Evolutionary conservation across 1,139 yeast species (phyloP).

Genomic region (Taphrina flavorubra): DNA sequence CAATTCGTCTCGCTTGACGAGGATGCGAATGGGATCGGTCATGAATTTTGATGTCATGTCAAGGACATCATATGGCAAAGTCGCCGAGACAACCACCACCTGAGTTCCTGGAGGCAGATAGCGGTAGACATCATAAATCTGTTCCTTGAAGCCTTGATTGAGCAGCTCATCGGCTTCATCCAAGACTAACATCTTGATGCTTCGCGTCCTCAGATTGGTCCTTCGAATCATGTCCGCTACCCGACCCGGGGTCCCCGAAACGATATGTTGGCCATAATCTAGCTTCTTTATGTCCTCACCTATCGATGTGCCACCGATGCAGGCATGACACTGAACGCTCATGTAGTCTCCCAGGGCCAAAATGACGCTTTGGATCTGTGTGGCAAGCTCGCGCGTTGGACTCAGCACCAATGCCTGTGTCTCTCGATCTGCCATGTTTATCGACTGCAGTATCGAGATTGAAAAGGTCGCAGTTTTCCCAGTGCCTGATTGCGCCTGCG

Average conservation of each 20-base stretch:
- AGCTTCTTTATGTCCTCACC: constrained; percentile 91
- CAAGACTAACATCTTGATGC: constrained; percentile 93
- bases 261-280: constrained; percentile 91
- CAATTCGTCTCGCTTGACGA: constrained; percentile 97
- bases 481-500: constrained; percentile 99
- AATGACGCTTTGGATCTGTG: constrained; percentile 96
- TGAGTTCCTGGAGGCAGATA: constrained; percentile 93
- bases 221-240: constrained; percentile 97
- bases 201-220: constrained; percentile 84
- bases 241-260: constrained; percentile 99
- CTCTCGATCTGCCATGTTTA: constrained; percentile 58
- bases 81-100: constrained; percentile 95
- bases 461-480: constrained; percentile 99
- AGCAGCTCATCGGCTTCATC: constrained; percentile 99
- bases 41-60: constrained; percentile 96
- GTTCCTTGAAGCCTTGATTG: constrained; percentile 95
- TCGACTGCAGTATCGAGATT: constrained; percentile 84
- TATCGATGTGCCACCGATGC: constrained; percentile 97
- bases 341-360: constrained; percentile 91
- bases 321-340: constrained; percentile 93
- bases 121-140: constrained; percentile 95
- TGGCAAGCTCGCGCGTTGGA: constrained; percentile 98
- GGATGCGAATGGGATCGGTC: constrained; percentile 95
- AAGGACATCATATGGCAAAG: constrained; percentile 95
- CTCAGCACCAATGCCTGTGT: constrained; percentile 95